Base-by-base conservation (phyloP, 441 rosid genomes). In the Biscutella laevigata region DNA sequence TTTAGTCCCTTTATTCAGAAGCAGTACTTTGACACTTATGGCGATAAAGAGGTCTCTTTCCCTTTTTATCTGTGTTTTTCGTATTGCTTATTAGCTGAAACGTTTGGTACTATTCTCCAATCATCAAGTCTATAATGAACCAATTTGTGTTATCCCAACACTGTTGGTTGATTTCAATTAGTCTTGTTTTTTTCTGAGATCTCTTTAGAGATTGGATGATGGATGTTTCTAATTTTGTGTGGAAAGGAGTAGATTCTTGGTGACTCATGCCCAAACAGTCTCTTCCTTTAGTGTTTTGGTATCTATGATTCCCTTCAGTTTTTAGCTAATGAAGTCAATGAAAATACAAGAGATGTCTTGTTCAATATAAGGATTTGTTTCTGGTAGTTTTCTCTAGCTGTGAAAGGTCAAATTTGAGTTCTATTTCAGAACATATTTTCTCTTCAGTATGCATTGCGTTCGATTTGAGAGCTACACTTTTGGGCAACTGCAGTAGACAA, bases 11-110 rank as follows among this genome's bases (percentile, higher is more conserved):
- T 71, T 56, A 74, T 88, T 5, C 91, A 82, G 73, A 52, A 77
- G 46, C 98, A 88, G 80, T 91, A 91, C 70, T 67, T 65, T 1
- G 73, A 83, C 13, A 83, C 82, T 60, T 91, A 77, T 58, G 98
- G 98, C 62, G 38, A 39, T 24, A 69, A 58, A 9, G 58, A 91
- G 94, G 96, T 87, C 1, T 51, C 37, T 15, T 14, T 59, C 4
- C 9, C 7, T 50, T 12, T 21, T 41, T 24, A 25, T 50, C 6
- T 26, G 0, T 4, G 6, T 20, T 37, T 0, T 28, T 45, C 13
- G 14, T 38, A 2, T 15, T 32, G 14, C 40, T 2, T 44, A 13
- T n/a, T n/a, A n/a, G 33, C 2, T 44, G 21, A 26, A 42, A 9
- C 9, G 0, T 42, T 1, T 2, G 5, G 38, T 0, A 13, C n/a